phyloP scores from a whole-genome alignment of 305 asterid species.

The Caryopteris hybrid region DNA sequence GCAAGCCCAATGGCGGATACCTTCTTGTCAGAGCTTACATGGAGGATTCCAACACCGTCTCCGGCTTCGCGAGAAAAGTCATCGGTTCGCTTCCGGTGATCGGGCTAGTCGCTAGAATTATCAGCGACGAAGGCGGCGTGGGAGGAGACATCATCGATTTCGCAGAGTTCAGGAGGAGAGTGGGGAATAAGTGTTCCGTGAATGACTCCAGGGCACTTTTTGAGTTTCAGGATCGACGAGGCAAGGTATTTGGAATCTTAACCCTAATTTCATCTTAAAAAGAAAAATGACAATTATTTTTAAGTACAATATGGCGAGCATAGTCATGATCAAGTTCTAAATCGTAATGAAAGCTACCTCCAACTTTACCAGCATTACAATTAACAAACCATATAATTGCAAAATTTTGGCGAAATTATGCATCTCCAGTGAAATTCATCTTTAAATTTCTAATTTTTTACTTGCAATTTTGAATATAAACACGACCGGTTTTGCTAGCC shows the following conservation, averaged over 20 bases:
- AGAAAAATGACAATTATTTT: no score
- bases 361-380: no score
- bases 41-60: slow-evolving; percentile 72
- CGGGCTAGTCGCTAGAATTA: slow-evolving; percentile 75
- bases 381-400: no score
- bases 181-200: slow-evolving; percentile 82
- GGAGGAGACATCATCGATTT: slow-evolving; percentile 78
- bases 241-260: slow-evolving; percentile 43
- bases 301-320: no score
- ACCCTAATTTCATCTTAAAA: background rate
- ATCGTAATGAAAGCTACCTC: no score
- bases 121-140: slow-evolving; percentile 84
- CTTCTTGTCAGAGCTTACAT: slow-evolving; percentile 55
- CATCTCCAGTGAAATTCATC: background rate
- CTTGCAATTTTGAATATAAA: background rate
- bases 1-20: slow-evolving; percentile 33
- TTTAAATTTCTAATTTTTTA: no score
- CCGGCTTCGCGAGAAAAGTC: slow-evolving; percentile 69
- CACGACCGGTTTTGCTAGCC: background rate
- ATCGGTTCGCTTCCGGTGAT: slow-evolving; percentile 85
- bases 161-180: slow-evolving; percentile 83
- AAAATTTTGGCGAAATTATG: background rate
- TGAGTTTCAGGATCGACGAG: slow-evolving; percentile 76
- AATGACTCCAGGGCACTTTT: slow-evolving; percentile 78
- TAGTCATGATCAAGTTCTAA: background rate